These are phyloP conservation scores for Aspergillus ochraceoroseus DNA, from an alignment of 2,329 filamentous ascomycete species.

Conservation along the genomic window DNA sequence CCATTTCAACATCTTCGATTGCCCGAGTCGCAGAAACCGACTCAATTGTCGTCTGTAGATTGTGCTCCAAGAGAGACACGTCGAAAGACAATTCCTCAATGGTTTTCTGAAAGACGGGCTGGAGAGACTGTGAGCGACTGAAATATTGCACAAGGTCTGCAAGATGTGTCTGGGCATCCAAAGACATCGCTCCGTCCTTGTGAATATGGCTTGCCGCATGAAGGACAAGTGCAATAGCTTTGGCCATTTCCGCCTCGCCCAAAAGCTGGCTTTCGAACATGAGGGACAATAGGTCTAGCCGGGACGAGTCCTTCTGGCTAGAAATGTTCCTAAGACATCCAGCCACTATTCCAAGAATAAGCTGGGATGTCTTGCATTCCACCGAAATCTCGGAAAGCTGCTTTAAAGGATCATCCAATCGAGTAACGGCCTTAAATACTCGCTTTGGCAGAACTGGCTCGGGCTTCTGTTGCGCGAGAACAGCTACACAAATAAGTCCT, in stretches of 20 bases:
- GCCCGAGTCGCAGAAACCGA: constrained; percentile 50
- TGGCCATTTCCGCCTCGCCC: constrained; percentile 27
- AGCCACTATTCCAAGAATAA: constrained; percentile 37
- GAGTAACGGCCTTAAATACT: constrained; percentile 55
- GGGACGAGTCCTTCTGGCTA: constrained; percentile 31
- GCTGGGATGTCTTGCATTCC: constrained; percentile 33
- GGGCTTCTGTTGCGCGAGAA: constrained; percentile 74
- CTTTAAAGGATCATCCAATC: constrained; percentile 31
- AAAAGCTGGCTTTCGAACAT: constrained; percentile 35
- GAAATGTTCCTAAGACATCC: constrained; percentile 33
- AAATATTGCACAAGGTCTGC: constrained; percentile 63
- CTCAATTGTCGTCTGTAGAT: constrained; percentile 65
- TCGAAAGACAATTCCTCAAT: constrained; percentile 65
- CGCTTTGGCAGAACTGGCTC: constrained; percentile 63
- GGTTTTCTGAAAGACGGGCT: constrained; percentile 61
- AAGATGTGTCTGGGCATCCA: constrained; percentile 57
- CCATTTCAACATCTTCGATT: constrained; percentile 51
- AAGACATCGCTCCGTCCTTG: constrained; percentile 33
- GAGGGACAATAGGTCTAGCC: constrained; percentile 47
- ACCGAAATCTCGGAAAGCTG: constrained; percentile 33
- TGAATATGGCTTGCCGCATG: constrained; percentile 46
- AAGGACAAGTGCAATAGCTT: constrained; percentile 34
- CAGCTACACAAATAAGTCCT: constrained; percentile 72
- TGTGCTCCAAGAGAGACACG: constrained; percentile 69
- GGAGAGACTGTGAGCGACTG: constrained; percentile 56